phyloP scores from a whole-genome alignment of 228 moss, liverwort and hornwort genomes.

The Sphagnum magellanicum region DNA sequence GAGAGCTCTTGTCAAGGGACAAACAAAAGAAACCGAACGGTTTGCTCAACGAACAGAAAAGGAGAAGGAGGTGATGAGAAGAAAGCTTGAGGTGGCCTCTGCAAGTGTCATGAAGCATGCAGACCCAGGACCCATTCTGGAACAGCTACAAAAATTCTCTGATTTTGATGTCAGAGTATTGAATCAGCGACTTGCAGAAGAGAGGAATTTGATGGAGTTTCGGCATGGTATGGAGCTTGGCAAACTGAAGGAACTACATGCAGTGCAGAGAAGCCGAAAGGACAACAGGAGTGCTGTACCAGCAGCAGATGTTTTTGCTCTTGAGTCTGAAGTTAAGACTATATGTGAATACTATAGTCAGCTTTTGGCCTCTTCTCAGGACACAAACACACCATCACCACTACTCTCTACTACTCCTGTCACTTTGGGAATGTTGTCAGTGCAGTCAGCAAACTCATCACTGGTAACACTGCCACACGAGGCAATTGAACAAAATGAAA shows the following conservation, averaged over 20 bases:
- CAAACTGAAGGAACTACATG: slow-evolving; percentile 18
- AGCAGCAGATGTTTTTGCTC: slow-evolving; percentile 6
- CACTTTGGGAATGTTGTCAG: slow-evolving; percentile 1
- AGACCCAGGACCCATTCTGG: slow-evolving; percentile 12
- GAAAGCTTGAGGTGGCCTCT: slow-evolving; percentile 7
- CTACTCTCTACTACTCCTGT: slow-evolving; percentile 9
- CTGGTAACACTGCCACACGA: slow-evolving; percentile 9
- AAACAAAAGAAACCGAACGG: slow-evolving; percentile 16
- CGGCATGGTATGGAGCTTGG: slow-evolving; percentile 37
- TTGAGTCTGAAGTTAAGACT: slow-evolving; percentile 23
- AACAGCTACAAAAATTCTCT: slow-evolving; percentile 6
- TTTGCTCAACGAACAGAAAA: slow-evolving; percentile 4
- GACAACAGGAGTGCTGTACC: not conserved
- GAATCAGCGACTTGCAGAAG: slow-evolving; percentile 2
- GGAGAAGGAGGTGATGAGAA: slow-evolving; percentile 14
- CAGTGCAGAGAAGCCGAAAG: not conserved
- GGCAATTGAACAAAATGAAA: slow-evolving; percentile 10
- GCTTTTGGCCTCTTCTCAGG: slow-evolving; percentile 3
- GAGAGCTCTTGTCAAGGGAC: slow-evolving; percentile 4
- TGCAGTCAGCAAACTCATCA: slow-evolving; percentile 8
- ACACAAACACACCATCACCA: slow-evolving; percentile 12
- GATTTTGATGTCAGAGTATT: slow-evolving; percentile 1
- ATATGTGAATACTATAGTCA: slow-evolving; percentile 19
- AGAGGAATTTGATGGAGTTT: slow-evolving; percentile 12
- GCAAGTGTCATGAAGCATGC: slow-evolving; percentile 1